Evolutionary conservation across 2,329 filamentous ascomycete genomes (phyloP), one percentile per base, ranked within the genome.

Genomic region (Ophiostoma angusticollis): DNA sequence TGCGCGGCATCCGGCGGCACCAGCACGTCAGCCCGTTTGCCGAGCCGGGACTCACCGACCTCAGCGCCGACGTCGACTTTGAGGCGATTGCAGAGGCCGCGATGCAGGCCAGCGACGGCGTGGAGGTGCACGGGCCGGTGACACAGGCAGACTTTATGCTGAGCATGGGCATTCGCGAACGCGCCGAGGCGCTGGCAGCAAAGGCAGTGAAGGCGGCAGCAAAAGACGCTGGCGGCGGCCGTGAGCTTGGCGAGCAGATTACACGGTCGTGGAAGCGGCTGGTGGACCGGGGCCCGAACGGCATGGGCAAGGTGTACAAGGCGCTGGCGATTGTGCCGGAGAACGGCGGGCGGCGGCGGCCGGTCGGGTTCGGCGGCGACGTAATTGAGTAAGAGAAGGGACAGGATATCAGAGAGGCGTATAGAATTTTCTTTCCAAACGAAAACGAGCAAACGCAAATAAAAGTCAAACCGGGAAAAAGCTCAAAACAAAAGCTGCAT

Each of bases 221-320:
- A 67, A 21, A 33, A 5, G 25, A 25, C 8, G 12, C 67, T 45
- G 71, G 62, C 22, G 67, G 65, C 48, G 73, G n/a, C n/a, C n/a
- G n/a, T n/a, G n/a, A n/a, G n/a, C n/a, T n/a, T n/a, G n/a, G n/a
- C n/a, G n/a, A n/a, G n/a, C n/a, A 75, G 37, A 66, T 95, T 23
- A 76, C 85, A 47, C 72, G 66, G 45, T 79, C 81, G 0, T 93
- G 85, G 74, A 80, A 74, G 61, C 68, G 91, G 45, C 63, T 98
- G 37, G 74, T 95, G n/a, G 87, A 94, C 57, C 68, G 76, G 30
- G 80, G 83, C 0, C 80, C 78, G 2, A 77, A 74, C 37, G 89
- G 86, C 0, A 98, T 98, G 91, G 91, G 91, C 0, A 87, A 80
- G 62, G 65, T 94, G 17, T 98, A 98, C 58, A 95, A 96, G 62